These are phyloP conservation scores for Aspergillus alliaceus DNA, from an alignment of 2,329 filamentous ascomycete species.

Conservation along the genomic window DNA sequence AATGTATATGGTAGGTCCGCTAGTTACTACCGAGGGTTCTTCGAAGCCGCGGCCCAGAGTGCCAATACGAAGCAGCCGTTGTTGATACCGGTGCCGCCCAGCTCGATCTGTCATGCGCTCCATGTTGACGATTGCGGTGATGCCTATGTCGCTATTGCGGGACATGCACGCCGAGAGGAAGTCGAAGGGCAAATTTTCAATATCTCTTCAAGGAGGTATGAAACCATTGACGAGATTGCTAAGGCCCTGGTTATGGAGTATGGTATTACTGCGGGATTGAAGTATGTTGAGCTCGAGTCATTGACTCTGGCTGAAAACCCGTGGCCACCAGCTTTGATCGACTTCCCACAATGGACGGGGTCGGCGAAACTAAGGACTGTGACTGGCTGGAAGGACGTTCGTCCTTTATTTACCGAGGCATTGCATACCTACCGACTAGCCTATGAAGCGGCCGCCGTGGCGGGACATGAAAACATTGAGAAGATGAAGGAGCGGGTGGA, in stretches of 20 bases:
- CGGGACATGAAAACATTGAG: not conserved
- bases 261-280: not conserved
- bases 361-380: constrained; percentile 5
- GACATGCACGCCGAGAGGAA: not conserved
- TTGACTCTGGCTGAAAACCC: not conserved
- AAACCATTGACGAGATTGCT: constrained; percentile 6
- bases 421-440: constrained; percentile 1
- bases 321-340: constrained; percentile 5
- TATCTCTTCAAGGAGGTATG: constrained; percentile 6
- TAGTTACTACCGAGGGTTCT: constrained; percentile 8
- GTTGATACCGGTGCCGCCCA: not conserved
- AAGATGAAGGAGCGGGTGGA: not conserved
- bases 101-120: not conserved
- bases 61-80: not conserved
- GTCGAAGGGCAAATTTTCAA: constrained; percentile 6
- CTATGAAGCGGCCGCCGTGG: not conserved
- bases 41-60: not conserved
- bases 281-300: not conserved
- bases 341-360: constrained; percentile 11
- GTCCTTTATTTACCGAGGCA: constrained; percentile 2
- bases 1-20: constrained; percentile 7
- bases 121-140: constrained; percentile 13
- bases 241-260: not conserved
- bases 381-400: constrained; percentile 6
- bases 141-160: constrained; percentile 8